phyloP scores from a whole-genome alignment of 768 basidiomycete species.

The Austroboletus eburneus region DNA sequence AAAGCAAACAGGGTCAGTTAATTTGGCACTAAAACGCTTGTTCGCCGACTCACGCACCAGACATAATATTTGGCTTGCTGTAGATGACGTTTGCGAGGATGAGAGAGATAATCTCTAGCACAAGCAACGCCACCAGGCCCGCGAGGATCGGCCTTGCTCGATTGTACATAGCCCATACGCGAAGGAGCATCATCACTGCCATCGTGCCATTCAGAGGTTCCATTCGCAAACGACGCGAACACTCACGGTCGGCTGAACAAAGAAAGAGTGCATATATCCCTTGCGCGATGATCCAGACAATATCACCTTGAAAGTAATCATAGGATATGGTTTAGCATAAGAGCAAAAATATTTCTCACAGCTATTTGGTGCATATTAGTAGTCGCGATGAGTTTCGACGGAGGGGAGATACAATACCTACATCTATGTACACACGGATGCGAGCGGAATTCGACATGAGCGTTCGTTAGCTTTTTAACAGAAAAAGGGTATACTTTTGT shows the following conservation, averaged over 20 bases:
- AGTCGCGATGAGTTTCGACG: neutral
- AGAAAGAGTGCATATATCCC: neutral
- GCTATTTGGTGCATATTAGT: neutral
- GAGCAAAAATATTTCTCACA: neutral
- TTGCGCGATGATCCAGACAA: neutral
- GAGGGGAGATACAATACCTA: neutral
- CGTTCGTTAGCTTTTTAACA: neutral
- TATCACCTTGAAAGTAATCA: neutral
- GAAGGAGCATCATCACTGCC: neutral
- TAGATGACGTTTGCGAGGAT: neutral
- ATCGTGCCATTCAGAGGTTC: too few species aligned
- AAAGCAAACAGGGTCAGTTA: neutral
- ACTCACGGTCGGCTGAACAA: neutral
- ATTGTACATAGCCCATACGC: conserved; percentile 1
- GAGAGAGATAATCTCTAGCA: neutral
- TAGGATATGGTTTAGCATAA: neutral
- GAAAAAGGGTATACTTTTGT: too few species aligned
- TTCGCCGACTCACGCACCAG: neutral
- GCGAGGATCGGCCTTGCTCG: neutral
- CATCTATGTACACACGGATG: neutral
- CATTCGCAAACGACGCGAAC: too few species aligned
- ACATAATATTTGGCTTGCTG: neutral
- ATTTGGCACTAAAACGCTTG: neutral
- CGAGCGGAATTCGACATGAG: too few species aligned
- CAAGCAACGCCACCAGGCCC: neutral